phyloP scores from a whole-genome alignment of 495 filamentous ascomycete species.

The Penicillium chermesinum region DNA sequence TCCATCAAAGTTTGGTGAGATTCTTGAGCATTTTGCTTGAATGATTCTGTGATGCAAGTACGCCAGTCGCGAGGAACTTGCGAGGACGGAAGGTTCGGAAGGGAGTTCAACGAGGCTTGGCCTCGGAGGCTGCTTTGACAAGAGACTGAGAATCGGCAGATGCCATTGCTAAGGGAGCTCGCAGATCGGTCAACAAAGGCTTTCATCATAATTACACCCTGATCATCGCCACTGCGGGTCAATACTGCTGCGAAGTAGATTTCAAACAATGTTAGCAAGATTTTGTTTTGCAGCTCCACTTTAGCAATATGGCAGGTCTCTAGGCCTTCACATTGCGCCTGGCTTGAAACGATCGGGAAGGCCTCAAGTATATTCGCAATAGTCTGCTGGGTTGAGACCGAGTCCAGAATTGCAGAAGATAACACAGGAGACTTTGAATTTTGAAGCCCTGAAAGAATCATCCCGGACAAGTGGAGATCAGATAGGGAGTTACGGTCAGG shows the following conservation, averaged over 20 bases:
- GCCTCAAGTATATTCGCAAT: constrained; percentile 17
- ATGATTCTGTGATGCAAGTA: constrained; percentile 28
- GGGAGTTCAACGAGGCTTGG: constrained; percentile 7
- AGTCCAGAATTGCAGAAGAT: constrained; percentile 4
- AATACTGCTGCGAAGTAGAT: constrained; percentile 23
- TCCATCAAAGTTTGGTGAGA: constrained; percentile 40
- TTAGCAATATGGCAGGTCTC: constrained; percentile 19
- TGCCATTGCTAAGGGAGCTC: constrained; percentile 1
- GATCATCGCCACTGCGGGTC: constrained; percentile 5
- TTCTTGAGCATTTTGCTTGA: constrained; percentile 29
- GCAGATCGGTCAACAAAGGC: constrained; percentile 15
- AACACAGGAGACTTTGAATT: constrained; percentile 5
- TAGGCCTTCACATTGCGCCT: constrained; percentile 18
- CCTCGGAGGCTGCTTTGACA: constrained; percentile 10
- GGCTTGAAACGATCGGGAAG: constrained; percentile 18
- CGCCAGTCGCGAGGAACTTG: constrained; percentile 40
- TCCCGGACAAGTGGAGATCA: constrained; percentile 19
- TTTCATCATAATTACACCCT: constrained; percentile 10
- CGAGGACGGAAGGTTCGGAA: constrained; percentile 3
- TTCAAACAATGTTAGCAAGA: constrained; percentile 26
- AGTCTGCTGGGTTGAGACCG: constrained; percentile 10
- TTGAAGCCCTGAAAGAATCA: constrained; percentile 24
- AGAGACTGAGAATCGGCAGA: constrained; percentile 19
- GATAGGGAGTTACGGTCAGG: constrained; percentile 3
- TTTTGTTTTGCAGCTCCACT: constrained; percentile 22